A percentile compares a stretch with the other conserved stretches of the same genome.
Evolutionary conservation across 495 filamentous ascomycete species (phyloP).

Genomic region (Penicillium paxilli): DNA sequence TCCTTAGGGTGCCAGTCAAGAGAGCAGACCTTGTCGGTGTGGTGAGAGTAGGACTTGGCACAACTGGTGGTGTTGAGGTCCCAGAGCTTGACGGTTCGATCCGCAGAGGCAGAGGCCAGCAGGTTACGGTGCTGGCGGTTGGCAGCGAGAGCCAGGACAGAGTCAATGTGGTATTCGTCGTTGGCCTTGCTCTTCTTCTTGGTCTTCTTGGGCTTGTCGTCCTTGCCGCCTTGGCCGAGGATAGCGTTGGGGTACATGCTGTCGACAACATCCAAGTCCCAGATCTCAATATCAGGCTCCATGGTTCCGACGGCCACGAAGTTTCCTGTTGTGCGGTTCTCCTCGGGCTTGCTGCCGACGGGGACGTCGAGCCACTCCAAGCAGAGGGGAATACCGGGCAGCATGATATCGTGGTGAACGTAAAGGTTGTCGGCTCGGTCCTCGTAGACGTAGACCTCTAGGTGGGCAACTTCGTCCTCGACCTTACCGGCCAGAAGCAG

Average conservation of each 20-base stretch:
- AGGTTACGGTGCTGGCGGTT: slow-evolving; percentile 93
- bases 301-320: slow-evolving; percentile 95
- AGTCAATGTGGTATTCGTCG: slow-evolving; percentile 91
- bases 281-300: slow-evolving; percentile 98
- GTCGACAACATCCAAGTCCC: slow-evolving; percentile 94
- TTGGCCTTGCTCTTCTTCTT: slow-evolving; percentile 88
- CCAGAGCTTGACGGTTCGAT: slow-evolving; percentile 97
- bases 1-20: slow-evolving; percentile 88
- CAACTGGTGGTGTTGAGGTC: slow-evolving; percentile 88
- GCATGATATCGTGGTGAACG: slow-evolving; percentile 99
- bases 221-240: slow-evolving; percentile 76
- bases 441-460: slow-evolving; percentile 98
- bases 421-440: slow-evolving; percentile 93
- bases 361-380: slow-evolving; percentile 93
- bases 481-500: slow-evolving; percentile 87
- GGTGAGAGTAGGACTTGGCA: slow-evolving; percentile 87
- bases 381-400: slow-evolving; percentile 92
- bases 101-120: slow-evolving; percentile 92
- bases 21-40: slow-evolving; percentile 96
- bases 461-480: slow-evolving; percentile 94
- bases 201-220: slow-evolving; percentile 59
- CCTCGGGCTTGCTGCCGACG: slow-evolving; percentile 67
- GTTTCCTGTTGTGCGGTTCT: slow-evolving; percentile 64
- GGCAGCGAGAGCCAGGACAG: slow-evolving; percentile 83
- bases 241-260: slow-evolving; percentile 98